Conservation (phyloP, 2,329 filamentous ascomycete genomes). For the Zalaria sp. region DNA sequence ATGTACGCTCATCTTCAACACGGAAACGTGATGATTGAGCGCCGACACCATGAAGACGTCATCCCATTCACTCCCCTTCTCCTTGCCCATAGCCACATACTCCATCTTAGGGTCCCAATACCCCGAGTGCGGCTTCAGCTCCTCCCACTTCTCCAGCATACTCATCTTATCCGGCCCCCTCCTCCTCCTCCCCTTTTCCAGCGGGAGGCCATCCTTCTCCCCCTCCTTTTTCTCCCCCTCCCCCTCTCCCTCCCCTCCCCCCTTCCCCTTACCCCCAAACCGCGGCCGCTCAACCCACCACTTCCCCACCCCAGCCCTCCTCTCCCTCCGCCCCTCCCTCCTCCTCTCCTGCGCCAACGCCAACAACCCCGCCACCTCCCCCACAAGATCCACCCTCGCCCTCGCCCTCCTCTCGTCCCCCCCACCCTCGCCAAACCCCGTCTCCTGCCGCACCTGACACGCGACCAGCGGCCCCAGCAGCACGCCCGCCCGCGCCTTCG, state of each 20-base stretch:
- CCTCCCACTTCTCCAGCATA: conserved; percentile 30
- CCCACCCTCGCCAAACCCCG: conserved; percentile 31
- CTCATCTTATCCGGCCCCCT: conserved; percentile 35
- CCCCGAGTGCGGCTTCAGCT: conserved; percentile 33
- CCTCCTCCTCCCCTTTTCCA: conserved; percentile 48
- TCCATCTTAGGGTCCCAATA: conserved; percentile 43
- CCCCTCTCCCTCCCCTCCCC: conserved; percentile 48
- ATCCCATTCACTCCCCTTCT: conserved; percentile 26
- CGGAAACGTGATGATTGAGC: conserved; percentile 47
- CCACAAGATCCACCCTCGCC: conserved; percentile 32
- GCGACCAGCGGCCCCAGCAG: conserved; percentile 45
- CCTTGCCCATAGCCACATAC: conserved; percentile 44
- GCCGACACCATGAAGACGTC: conserved; percentile 49
- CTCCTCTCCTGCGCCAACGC: conserved; percentile 45
- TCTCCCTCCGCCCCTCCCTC: conserved; percentile 38
- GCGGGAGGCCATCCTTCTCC: conserved; percentile 39
- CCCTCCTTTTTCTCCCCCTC: conserved; percentile 39
- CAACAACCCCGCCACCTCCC: conserved; percentile 44
- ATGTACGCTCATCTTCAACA: conserved; percentile 45
- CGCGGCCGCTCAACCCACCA: conserved; percentile 46
- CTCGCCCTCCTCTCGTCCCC: conserved; percentile 15
- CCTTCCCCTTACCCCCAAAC: conserved; percentile 45
- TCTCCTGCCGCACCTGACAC: conserved; percentile 41
- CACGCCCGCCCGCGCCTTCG: conserved; percentile 37
- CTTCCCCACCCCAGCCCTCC: conserved; percentile 38